Evolutionary conservation across 768 basidiomycete genomes (phyloP).

Genomic region (Pholiota microspora): DNA sequence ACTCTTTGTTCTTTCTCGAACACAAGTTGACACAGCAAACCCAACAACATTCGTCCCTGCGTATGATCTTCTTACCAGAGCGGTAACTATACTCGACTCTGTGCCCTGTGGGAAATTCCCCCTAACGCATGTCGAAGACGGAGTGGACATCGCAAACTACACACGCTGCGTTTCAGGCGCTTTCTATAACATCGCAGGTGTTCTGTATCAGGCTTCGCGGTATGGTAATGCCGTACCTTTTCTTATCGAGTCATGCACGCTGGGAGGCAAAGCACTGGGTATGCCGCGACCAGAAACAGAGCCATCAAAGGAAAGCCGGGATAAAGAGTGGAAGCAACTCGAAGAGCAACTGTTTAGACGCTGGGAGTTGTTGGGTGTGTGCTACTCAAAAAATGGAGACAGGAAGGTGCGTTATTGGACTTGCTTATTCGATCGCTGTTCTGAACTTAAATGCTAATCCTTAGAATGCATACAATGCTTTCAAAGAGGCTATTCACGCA

Average conservation of each 20-base stretch:
- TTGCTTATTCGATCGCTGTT: slow-evolving; percentile 1
- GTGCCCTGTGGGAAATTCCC: slow-evolving; percentile 14
- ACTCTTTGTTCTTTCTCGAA: slow-evolving; percentile 21
- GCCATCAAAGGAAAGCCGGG: slow-evolving; percentile 16
- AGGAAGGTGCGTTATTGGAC: slow-evolving; percentile 59
- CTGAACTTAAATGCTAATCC: not conserved
- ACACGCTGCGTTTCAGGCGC: slow-evolving; percentile 70
- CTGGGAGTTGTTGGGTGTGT: slow-evolving; percentile 82
- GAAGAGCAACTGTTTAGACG: slow-evolving; percentile 66
- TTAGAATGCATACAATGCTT: slow-evolving; percentile 62
- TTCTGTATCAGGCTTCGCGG: slow-evolving; percentile 64
- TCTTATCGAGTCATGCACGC: slow-evolving; percentile 53
- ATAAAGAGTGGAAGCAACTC: slow-evolving; percentile 55
- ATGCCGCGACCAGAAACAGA: slow-evolving; percentile 19
- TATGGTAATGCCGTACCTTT: slow-evolving; percentile 69
- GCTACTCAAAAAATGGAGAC: slow-evolving; percentile 76
- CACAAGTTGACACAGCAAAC: slow-evolving; percentile 18
- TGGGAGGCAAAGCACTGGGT: slow-evolving; percentile 49
- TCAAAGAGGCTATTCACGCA: slow-evolving; percentile 44
- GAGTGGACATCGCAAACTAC: slow-evolving; percentile 47
- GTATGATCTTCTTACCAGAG: slow-evolving; percentile 46
- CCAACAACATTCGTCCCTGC: slow-evolving; percentile 36
- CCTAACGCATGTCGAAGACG: slow-evolving; percentile 10
- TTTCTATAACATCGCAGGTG: slow-evolving; percentile 65
- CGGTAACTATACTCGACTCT: slow-evolving; percentile 31